Conservation (phyloP, 1,284 basidiomycete species). For the Puccinia polysora region DNA sequence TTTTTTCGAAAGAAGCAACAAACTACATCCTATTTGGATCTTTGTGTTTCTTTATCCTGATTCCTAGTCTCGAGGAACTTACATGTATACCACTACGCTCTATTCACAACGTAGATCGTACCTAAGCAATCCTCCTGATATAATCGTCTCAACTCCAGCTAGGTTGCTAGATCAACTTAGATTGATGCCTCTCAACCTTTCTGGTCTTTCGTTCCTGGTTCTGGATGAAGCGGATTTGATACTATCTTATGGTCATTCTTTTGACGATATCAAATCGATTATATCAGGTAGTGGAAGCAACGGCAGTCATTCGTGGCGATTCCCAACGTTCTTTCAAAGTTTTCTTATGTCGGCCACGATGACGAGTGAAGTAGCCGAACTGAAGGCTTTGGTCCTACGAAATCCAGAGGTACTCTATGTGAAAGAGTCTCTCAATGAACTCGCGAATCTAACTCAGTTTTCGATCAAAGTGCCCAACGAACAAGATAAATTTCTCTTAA, state of each 20-base stretch:
- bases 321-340: slow-evolving; percentile 86
- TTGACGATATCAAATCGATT: slow-evolving; percentile 81
- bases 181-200: slow-evolving; percentile 59
- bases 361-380: slow-evolving; percentile 85
- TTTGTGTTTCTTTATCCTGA: too few species aligned
- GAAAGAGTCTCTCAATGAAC: slow-evolving; percentile 76
- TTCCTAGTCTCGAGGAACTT: too few species aligned
- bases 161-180: slow-evolving; percentile 73
- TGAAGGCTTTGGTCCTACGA: slow-evolving; percentile 80
- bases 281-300: slow-evolving; percentile 60
- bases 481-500: slow-evolving; percentile 90
- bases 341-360: slow-evolving; percentile 98
- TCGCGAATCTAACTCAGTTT: slow-evolving; percentile 76
- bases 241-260: slow-evolving; percentile 85
- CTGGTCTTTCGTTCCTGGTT: slow-evolving; percentile 74
- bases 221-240: slow-evolving; percentile 98
- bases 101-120: slow-evolving; percentile 48
- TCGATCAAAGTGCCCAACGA: slow-evolving; percentile 74
- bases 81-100: too few species aligned
- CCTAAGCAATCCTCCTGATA: slow-evolving; percentile 71
- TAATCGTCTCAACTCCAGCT: slow-evolving; percentile 86
- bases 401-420: slow-evolving; percentile 80
- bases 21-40: too few species aligned
- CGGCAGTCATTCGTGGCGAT: slow-evolving; percentile 55
- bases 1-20: too few species aligned